phyloP scores from a whole-genome alignment of 2,329 filamentous ascomycete species.

The Gaeumannomyces sp. region DNA sequence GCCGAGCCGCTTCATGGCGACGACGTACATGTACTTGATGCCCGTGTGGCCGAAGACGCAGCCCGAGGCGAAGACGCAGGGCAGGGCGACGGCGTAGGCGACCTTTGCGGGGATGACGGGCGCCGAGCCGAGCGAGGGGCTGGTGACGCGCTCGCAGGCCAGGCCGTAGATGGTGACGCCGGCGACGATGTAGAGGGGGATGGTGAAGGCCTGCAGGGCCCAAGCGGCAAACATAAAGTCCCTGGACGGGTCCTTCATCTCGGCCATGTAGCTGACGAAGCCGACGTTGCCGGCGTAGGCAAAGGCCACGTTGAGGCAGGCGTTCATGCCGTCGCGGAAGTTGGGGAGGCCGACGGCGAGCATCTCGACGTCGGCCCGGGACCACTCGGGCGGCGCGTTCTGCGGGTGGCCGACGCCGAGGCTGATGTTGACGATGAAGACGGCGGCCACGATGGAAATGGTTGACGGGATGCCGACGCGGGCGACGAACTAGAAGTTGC shows the following conservation, averaged over 20 bases:
- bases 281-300: conserved; percentile 8
- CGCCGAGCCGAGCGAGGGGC: conserved; percentile 4
- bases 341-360: background rate
- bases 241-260: conserved; percentile 7
- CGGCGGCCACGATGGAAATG: conserved; percentile 7
- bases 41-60: conserved; percentile 7
- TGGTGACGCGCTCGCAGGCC: background rate
- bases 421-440: conserved; percentile 9
- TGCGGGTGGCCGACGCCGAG: conserved; percentile 2
- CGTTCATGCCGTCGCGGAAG: conserved; percentile 7
- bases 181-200: conserved; percentile 7
- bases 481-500: conserved; percentile 3
- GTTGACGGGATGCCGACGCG: conserved; percentile 6
- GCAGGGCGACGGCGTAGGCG: conserved; percentile 7
- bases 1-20: conserved; percentile 6
- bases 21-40: conserved; percentile 10
- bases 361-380: background rate
- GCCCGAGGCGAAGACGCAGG: conserved; percentile 4
- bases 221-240: conserved; percentile 4
- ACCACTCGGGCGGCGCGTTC: background rate
- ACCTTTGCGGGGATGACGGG: conserved; percentile 2
- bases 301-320: conserved; percentile 8
- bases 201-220: conserved; percentile 3
- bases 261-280: conserved; percentile 10
- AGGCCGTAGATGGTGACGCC: conserved; percentile 8